A percentile compares a stretch with the other conserved stretches of the same genome.
Evolutionary conservation across 73 alveolate genomes (phyloP).

Genomic region (Uronychia binucleata): DNA sequence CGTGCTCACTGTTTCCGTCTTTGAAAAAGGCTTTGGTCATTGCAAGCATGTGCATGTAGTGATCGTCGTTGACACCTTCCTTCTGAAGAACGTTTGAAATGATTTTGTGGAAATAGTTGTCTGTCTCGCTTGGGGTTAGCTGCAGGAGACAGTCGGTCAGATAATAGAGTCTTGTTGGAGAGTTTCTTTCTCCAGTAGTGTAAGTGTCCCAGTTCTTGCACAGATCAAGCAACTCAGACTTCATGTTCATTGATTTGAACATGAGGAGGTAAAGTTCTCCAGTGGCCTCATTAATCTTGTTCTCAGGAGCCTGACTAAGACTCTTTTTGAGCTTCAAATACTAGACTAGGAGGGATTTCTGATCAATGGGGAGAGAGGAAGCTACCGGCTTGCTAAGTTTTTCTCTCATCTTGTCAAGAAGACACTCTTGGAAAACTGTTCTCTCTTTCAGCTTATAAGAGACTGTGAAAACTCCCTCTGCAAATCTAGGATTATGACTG

Average conservation of each 20-base stretch:
- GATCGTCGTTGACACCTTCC: background rate
- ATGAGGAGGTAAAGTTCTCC: constrained; percentile 3
- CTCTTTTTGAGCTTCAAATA: background rate
- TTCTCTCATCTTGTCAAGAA: background rate
- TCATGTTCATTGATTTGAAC: constrained; percentile 19
- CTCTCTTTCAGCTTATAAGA: background rate
- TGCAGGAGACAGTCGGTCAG: constrained; percentile 12
- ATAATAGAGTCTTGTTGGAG: constrained; percentile 1
- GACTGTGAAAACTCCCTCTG: background rate
- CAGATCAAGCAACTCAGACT: constrained; percentile 30
- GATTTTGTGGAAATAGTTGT: constrained; percentile 14
- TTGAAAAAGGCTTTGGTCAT: constrained; percentile 46
- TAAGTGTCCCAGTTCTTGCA: constrained; percentile 12
- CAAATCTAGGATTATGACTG: too few species aligned
- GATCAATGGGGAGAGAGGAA: background rate
- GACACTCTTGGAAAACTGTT: background rate
- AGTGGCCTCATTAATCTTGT: background rate
- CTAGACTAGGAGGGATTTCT: background rate
- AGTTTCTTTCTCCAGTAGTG: background rate
- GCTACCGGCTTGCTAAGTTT: background rate
- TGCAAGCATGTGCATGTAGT: constrained; percentile 5
- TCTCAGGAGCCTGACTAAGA: background rate
- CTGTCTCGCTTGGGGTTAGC: background rate
- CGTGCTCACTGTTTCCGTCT: constrained; percentile 25
- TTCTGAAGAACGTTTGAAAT: constrained; percentile 5